phyloP scores from a whole-genome alignment of 345 rosid species.

The Anacardium occidentale region DNA sequence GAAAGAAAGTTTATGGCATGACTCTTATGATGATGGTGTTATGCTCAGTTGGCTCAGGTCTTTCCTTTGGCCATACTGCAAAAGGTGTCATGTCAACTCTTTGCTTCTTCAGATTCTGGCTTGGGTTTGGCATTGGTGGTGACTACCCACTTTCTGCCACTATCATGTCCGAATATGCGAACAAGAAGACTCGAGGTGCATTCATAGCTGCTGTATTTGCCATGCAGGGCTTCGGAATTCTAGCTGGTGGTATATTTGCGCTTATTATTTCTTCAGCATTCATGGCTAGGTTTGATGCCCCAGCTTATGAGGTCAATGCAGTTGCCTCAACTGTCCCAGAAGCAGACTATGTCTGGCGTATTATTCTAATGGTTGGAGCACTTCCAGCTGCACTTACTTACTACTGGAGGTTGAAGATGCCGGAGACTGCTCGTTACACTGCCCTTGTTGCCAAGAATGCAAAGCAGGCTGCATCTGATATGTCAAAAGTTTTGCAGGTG shows the following conservation, averaged over 20 bases:
- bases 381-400: slow-evolving; percentile 77
- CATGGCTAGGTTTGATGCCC: slow-evolving; percentile 46
- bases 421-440: slow-evolving; percentile 87
- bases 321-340: slow-evolving; percentile 54
- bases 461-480: slow-evolving; percentile 68
- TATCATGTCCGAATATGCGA: slow-evolving; percentile 84
- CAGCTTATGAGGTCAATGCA: slow-evolving; percentile 45
- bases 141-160: slow-evolving; percentile 84
- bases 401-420: slow-evolving; percentile 85
- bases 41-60: slow-evolving; percentile 63
- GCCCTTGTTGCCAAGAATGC: slow-evolving; percentile 81
- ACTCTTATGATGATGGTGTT: slow-evolving; percentile 75
- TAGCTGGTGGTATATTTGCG: slow-evolving; percentile 72
- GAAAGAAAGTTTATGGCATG: slow-evolving; percentile 74
- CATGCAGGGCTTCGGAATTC: slow-evolving; percentile 87
- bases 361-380: slow-evolving; percentile 77
- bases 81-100: slow-evolving; percentile 60
- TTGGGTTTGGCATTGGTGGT: slow-evolving; percentile 81
- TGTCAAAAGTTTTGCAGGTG: slow-evolving; percentile 78
- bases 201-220: slow-evolving; percentile 92
- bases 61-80: slow-evolving; percentile 49
- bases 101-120: slow-evolving; percentile 85
- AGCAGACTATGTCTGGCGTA: slow-evolving; percentile 84
- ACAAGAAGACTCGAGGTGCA: slow-evolving; percentile 85
- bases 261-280: slow-evolving; percentile 54